These are phyloP conservation scores for Colletotrichum brevisporum DNA, from an alignment of 2,329 filamentous ascomycete species.

Conservation along the genomic window DNA sequence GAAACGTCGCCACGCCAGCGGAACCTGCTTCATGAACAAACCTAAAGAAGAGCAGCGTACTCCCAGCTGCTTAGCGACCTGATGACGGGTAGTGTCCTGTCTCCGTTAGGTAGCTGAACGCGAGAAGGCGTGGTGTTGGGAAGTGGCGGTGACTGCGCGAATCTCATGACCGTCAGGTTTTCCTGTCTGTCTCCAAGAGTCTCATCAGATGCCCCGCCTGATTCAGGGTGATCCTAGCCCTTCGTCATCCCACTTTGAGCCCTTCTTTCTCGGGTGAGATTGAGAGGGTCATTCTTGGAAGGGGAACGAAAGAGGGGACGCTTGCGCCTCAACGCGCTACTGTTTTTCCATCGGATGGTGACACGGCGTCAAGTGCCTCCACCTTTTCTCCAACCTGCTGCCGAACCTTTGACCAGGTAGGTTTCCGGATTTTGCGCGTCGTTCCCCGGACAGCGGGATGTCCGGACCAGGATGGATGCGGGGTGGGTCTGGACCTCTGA, in stretches of 20 bases:
- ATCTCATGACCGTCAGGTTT: conserved; percentile 36
- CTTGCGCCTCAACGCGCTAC: no score
- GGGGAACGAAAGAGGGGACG: no score
- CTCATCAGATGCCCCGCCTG: conserved; percentile 32
- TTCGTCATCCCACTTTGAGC: no score
- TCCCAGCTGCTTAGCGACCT: conserved; percentile 9
- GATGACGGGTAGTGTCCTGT: neutral
- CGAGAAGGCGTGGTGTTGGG: conserved; percentile 3
- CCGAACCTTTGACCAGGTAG: no score
- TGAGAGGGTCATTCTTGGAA: no score
- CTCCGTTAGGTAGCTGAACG: conserved; percentile 13
- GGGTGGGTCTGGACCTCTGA: neutral
- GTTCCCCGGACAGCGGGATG: conserved; percentile 16
- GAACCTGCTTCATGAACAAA: no score
- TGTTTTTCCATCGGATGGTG: conserved; percentile 13
- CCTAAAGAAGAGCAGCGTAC: conserved; percentile 16
- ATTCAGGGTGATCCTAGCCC: conserved; percentile 12
- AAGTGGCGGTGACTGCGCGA: conserved; percentile 41
- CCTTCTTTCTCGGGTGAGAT: no score
- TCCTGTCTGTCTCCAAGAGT: conserved; percentile 18
- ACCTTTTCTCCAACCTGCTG: neutral
- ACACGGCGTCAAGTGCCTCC: neutral
- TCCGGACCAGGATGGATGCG: neutral
- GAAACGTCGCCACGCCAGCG: no score
- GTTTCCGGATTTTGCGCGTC: conserved; percentile 10